These are phyloP conservation scores for Erythrophleum fordii DNA, from an alignment of 306 rosid species.

Conservation along the genomic window DNA sequence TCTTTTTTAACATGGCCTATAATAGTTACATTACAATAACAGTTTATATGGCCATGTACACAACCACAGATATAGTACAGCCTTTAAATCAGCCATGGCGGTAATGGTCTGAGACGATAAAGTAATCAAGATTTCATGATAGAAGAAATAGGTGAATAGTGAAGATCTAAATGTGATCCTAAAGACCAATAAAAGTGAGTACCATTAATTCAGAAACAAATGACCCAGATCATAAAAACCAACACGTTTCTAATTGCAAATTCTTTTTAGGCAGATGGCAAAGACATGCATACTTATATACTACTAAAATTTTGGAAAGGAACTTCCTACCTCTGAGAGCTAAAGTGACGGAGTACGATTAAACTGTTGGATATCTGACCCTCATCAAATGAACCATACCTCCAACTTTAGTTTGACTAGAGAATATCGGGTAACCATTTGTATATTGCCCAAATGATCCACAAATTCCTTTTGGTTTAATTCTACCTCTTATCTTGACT, in stretches of 20 bases:
- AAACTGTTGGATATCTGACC: neutral
- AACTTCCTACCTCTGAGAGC: neutral
- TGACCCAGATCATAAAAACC: neutral
- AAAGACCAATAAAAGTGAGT: neutral
- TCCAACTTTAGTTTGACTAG: neutral
- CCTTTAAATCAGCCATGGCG: neutral
- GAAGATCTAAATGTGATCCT: neutral
- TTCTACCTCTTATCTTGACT: neutral
- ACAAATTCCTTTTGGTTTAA: neutral
- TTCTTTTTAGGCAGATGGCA: neutral
- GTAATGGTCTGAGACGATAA: neutral
- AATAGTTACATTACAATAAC: neutral
- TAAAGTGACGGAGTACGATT: neutral
- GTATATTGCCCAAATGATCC: neutral
- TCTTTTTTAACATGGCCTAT: neutral
- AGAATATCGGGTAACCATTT: neutral
- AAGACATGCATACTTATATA: neutral
- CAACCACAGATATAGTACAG: neutral
- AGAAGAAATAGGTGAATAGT: neutral
- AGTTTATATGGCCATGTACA: neutral
- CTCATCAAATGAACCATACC: neutral
- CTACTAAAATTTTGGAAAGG: neutral
- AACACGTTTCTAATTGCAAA: neutral
- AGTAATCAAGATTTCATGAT: neutral
- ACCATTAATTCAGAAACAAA: neutral